Conservation (phyloP, 2,329 filamentous ascomycete genomes). For the Chrysoporthe austroafricana region DNA sequence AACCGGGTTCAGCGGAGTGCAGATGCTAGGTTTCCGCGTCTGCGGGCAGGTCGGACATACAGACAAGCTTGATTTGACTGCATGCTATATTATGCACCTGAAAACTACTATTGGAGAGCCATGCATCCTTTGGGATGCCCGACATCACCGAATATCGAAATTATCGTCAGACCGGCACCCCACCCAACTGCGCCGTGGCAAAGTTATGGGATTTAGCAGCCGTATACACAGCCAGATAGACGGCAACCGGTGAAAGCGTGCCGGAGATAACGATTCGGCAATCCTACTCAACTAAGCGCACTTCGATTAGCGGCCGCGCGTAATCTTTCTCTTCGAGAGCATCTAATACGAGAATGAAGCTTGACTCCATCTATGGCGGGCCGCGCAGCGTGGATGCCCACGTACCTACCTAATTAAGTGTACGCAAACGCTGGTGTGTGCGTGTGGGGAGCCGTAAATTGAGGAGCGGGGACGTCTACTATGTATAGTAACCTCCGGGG, state of each 20-base stretch:
- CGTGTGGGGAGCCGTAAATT: not conserved
- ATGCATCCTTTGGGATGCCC: not conserved
- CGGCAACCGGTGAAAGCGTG: not conserved
- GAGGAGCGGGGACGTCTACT: not conserved
- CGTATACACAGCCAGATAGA: not conserved
- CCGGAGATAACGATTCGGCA: constrained; percentile 1
- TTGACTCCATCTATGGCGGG: not conserved
- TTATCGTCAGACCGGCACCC: not conserved
- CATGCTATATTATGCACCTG: not conserved
- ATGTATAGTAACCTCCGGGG: not conserved
- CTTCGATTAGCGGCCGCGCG: not conserved
- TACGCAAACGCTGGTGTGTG: not conserved
- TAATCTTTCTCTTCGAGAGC: not conserved
- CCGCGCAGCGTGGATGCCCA: not conserved
- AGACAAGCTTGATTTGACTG: not conserved
- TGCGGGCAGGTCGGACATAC: not conserved
- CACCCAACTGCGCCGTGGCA: not conserved
- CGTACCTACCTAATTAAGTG: not conserved
- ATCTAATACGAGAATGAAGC: not conserved
- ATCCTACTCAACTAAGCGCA: not conserved
- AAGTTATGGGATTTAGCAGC: not conserved
- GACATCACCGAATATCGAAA: not conserved
- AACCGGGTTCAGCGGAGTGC: not conserved
- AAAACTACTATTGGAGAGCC: not conserved
- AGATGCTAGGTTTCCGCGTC: not conserved